Evolutionary conservation across 306 rosid genomes (phyloP).

Genomic region (Ormosia emarginata): DNA sequence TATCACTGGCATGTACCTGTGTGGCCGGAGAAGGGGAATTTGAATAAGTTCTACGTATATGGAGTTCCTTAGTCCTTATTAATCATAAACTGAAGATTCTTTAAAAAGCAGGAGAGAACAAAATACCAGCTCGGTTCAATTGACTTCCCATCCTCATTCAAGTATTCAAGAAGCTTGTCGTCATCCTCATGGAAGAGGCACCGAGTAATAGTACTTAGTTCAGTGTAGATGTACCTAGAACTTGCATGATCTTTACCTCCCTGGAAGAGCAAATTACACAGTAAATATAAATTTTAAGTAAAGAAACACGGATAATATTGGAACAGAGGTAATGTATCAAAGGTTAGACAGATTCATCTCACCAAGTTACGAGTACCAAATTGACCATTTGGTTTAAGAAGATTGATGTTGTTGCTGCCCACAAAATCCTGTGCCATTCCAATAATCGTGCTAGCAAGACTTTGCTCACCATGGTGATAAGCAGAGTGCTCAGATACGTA

Average conservation of each 20-base stretch:
- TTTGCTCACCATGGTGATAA: conserved; percentile 92
- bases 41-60: background rate
- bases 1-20: conserved; percentile 83
- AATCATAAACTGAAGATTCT: background rate
- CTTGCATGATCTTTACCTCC: conserved; percentile 98
- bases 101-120: background rate
- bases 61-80: background rate
- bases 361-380: conserved; percentile 93
- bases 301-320: background rate
- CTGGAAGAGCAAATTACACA: conserved; percentile 25
- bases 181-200: conserved; percentile 78
- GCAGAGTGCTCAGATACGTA: conserved; percentile 93
- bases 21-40: background rate
- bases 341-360: background rate
- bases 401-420: conserved; percentile 88
- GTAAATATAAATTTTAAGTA: background rate
- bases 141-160: conserved; percentile 82
- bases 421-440: conserved; percentile 96
- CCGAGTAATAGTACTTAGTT: conserved; percentile 58
- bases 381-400: conserved; percentile 89
- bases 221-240: conserved; percentile 71
- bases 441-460: conserved; percentile 80
- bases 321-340: background rate
- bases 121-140: conserved; percentile 87
- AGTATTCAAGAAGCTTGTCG: conserved; percentile 81